Conservation (phyloP, 129 eudicot genomes). For the Arctium minus region DNA sequence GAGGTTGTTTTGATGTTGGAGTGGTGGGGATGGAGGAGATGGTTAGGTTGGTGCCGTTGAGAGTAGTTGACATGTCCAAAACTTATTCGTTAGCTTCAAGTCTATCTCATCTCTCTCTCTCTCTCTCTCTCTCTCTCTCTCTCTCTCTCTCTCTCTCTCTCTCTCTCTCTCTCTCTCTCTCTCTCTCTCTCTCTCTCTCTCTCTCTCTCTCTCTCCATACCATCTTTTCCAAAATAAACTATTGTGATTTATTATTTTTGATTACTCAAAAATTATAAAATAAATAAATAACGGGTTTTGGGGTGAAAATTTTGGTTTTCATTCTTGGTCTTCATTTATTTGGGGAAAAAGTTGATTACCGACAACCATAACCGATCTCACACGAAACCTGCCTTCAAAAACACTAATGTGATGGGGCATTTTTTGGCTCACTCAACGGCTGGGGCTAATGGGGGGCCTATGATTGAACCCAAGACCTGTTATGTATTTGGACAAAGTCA, state of each 20-base stretch:
- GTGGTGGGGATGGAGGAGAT: constrained; percentile 9
- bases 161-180: background rate
- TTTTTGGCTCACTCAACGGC: no score
- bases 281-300: background rate
- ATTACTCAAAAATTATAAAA: background rate
- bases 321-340: background rate
- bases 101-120: constrained; percentile 9
- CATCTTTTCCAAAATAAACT: background rate
- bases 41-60: constrained; percentile 33
- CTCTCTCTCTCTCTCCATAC: background rate
- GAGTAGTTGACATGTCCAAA: constrained; percentile 31
- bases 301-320: background rate
- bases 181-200: background rate
- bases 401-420: no score
- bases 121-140: background rate
- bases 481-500: no score
- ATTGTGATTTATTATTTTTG: background rate
- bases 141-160: background rate
- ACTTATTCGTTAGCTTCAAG: constrained; percentile 30
- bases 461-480: no score
- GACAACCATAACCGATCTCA: no score
- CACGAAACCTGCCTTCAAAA: no score
- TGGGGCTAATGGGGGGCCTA: no score
- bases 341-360: no score
- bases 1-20: background rate